Evolutionary conservation across 2,329 filamentous ascomycete genomes (phyloP).

Genomic region (Stagonosporopsis rhizophila): DNA sequence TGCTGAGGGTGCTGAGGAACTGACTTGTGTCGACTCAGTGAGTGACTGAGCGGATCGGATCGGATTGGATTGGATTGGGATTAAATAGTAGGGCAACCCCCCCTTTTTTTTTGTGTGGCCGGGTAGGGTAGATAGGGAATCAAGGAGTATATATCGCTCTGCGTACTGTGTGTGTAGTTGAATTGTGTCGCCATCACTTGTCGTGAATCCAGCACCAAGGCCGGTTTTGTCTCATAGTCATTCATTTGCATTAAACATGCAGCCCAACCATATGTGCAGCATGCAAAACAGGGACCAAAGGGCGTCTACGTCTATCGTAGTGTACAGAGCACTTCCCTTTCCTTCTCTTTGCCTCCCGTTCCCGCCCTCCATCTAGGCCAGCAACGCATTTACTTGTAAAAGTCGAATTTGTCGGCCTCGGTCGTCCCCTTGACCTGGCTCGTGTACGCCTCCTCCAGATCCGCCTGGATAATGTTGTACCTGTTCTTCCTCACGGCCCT

Average conservation of each 20-base stretch:
- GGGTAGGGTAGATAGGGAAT: too few species aligned
- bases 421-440: constrained; percentile 89
- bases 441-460: constrained; percentile 96
- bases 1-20: too few species aligned
- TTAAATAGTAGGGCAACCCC: too few species aligned
- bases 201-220: neutral
- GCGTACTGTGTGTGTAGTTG: too few species aligned
- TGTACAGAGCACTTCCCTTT: constrained; percentile 26
- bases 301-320: constrained; percentile 25
- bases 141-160: too few species aligned
- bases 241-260: constrained; percentile 18
- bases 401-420: constrained; percentile 82
- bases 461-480: constrained; percentile 98
- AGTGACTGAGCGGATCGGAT: too few species aligned
- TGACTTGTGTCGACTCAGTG: too few species aligned
- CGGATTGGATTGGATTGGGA: too few species aligned
- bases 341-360: neutral
- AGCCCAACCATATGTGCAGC: constrained; percentile 3
- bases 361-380: too few species aligned
- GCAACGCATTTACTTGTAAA: constrained; percentile 45
- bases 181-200: too few species aligned
- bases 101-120: too few species aligned
- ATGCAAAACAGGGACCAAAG: constrained; percentile 9
- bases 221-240: neutral
- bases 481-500: constrained; percentile 95